These are phyloP conservation scores for Clarireedia monteithiana DNA, from an alignment of 2,329 filamentous ascomycete genomes.

Conservation along the genomic window DNA sequence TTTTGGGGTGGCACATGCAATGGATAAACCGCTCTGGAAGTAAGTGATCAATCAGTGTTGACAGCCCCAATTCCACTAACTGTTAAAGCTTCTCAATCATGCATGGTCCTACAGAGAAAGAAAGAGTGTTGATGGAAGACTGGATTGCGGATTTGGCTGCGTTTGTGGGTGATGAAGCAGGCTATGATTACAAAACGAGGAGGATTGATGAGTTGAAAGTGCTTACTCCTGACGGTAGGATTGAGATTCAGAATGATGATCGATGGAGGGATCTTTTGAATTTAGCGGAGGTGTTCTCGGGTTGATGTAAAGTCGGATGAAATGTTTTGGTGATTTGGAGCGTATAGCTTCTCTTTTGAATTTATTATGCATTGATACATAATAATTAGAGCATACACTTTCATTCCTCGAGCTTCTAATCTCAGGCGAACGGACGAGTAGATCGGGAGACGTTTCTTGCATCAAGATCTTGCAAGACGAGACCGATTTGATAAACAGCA, in stretches of 20 bases:
- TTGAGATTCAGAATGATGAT: slow-evolving; percentile 31
- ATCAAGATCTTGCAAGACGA: too few relatives aligned
- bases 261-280: slow-evolving; percentile 30
- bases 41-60: slow-evolving; percentile 20
- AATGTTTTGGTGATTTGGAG: too few relatives aligned
- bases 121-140: slow-evolving; percentile 31
- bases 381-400: too few relatives aligned
- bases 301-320: background rate
- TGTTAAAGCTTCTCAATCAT: slow-evolving; percentile 31
- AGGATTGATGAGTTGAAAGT: slow-evolving; percentile 32
- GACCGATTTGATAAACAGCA: too few relatives aligned
- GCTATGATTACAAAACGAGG: slow-evolving; percentile 30
- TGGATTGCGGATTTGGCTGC: slow-evolving; percentile 33
- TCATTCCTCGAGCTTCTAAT: too few relatives aligned
- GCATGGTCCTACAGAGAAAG: slow-evolving; percentile 31
- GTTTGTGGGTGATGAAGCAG: slow-evolving; percentile 30
- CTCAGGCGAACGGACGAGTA: too few relatives aligned
- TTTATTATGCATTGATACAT: too few relatives aligned
- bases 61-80: background rate
- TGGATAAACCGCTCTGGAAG: slow-evolving; percentile 39
- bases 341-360: too few relatives aligned
- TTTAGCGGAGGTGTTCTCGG: slow-evolving; percentile 26
- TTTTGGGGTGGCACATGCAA: slow-evolving; percentile 33
- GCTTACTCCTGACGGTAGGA: slow-evolving; percentile 27
- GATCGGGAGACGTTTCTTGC: too few relatives aligned